Conservation (phyloP, 1,139 yeast species). For the Magnusiomyces paraingens region DNA sequence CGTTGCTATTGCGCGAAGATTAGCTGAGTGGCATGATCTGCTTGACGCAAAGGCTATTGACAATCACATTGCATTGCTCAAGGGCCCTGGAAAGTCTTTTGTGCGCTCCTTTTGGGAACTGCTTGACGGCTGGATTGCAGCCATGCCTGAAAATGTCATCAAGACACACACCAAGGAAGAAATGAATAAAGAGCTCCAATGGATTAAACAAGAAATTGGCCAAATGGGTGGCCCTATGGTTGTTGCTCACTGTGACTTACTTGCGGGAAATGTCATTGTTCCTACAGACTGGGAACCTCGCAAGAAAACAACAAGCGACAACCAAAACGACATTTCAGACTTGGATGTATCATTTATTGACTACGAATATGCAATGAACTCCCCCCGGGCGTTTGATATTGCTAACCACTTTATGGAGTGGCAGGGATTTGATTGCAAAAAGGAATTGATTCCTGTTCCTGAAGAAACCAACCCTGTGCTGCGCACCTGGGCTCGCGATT, state of each 20-base stretch:
- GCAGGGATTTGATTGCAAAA: slow-evolving; percentile 77
- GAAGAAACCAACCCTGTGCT: slow-evolving; percentile 39
- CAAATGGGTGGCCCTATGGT: slow-evolving; percentile 45
- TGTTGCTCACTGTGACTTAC: slow-evolving; percentile 63
- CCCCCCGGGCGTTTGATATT: slow-evolving; percentile 75
- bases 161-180: slow-evolving; percentile 21
- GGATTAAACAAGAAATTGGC: slow-evolving; percentile 45
- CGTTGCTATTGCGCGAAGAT: slow-evolving; percentile 56
- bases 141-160: slow-evolving; percentile 42
- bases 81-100: slow-evolving; percentile 8
- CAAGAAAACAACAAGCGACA: not conserved
- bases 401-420: slow-evolving; percentile 86
- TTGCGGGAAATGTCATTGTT: slow-evolving; percentile 65
- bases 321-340: not conserved
- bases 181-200: slow-evolving; percentile 48
- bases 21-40: slow-evolving; percentile 65
- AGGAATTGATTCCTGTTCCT: slow-evolving; percentile 54
- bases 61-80: slow-evolving; percentile 36
- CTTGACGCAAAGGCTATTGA: slow-evolving; percentile 43
- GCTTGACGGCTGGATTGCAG: slow-evolving; percentile 54
- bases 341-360: slow-evolving; percentile 56
- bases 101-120: slow-evolving; percentile 51
- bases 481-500: slow-evolving; percentile 42
- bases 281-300: slow-evolving; percentile 37
- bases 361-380: slow-evolving; percentile 74